Base-by-base conservation (phyloP, 371 early-diverging fungal species). In the Mortierella sp. region DNA sequence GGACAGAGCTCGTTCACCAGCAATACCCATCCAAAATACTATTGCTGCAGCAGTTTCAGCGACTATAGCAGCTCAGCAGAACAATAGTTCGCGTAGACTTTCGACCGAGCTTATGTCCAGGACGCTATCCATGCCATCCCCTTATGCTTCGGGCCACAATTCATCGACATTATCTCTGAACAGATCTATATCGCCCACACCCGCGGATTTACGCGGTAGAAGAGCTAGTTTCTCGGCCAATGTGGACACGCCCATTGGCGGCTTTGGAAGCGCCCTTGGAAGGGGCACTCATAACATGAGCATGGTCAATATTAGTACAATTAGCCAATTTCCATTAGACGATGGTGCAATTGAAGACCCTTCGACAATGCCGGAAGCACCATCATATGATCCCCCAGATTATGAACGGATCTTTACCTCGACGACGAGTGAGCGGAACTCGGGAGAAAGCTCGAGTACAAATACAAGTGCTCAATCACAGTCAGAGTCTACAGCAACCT, bases 171-270 rank as follows among this genome's bases (percentile, higher is more conserved):
- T 72, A 20, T 81, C 76, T 3, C 26, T 81, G 6, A 68, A 68
- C 39, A 72, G 80, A 52, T 30, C 81, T 5, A 66, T 72, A 24
- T 81, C 81, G n/a, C 75, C 81, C 4, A 72, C 73, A 11, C 66
- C 73, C 16, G 62, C 69, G 9, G 73, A 62, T 64, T 8, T 72
- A 2, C 64, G 81, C 11, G 76, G 81, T 11, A 64, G 81, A n/a
- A 65, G 81, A 43, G 66, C 81, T 10, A 81, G 81, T 39, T 81
- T 81, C 60, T 81, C 81, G 22, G 81, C 81, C 22, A 81, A 81
- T 32, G 76, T 81, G 22, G 81, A 81, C 55, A 52, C 69, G 1
- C 66, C 76, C 20, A 16, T 68, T 6, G 62, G 5, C 1, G 14
- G 11, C 35, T 67, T 68, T 58, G 73, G 66, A 5, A 58, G 59